Base-by-base conservation (phyloP, 305 asterid species). In the Striga hermonthica region DNA sequence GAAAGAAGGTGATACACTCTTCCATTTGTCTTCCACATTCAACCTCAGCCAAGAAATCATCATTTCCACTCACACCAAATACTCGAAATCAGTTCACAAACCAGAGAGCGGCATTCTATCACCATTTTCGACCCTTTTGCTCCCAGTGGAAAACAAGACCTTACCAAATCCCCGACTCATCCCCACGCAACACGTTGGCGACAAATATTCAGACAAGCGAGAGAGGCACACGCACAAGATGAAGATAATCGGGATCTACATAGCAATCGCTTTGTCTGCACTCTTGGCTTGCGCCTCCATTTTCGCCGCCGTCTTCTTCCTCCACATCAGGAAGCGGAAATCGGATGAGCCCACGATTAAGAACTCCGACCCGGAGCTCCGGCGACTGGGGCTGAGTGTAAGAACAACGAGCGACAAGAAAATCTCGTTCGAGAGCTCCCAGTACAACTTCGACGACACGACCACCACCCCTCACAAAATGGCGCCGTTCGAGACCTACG, bases 381-480 rank as follows among this genome's bases (percentile, higher is more conserved):
- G 86, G 68, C 90, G 84, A 67, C 78, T 84, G 53, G 75, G 86
- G 28, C 72, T 88, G 57, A 90, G 97, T 31, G 74, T 88, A 11
- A 60, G 92, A 66, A 83, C 93, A 1, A 77, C 87, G 1, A 86
- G 93, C 13, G 91, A 88, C 6, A 81, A 90, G 76, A 86, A 90
- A 65, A 81, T 86, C 7, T 90, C 96, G 1, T 90, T 83, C 31
- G 96, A 88, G 50, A 92, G 88, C 13, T 86, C 95, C 35, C 86
- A 84, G 6, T 82, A 82, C 75, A 77, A 81, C 34, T 72, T 80
- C 10, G 85, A 81, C 4, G 77, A 77, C 43, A 81, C 72, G 34
- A 57, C 16, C 10, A 37, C 59, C 7, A 81, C 83, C 4, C 78
- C 91, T 0, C 84, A 67, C 64, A 90, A 82, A 67, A 22, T 2